Evolutionary conservation across 345 rosid genomes (phyloP).

Genomic region (Acer negundo): DNA sequence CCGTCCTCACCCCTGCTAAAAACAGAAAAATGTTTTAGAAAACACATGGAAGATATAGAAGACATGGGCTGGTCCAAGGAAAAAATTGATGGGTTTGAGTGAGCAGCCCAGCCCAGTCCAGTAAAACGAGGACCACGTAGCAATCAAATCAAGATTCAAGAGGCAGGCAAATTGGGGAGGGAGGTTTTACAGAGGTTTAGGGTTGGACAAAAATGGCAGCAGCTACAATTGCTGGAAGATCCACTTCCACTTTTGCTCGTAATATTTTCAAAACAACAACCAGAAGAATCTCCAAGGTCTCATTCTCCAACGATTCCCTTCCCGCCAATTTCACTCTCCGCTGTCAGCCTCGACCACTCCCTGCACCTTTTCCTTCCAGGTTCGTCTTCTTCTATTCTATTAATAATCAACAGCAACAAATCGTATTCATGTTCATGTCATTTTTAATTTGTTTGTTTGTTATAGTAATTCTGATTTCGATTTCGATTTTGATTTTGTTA

Average conservation of each 20-base stretch:
- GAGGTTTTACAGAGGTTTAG: constrained; percentile 49
- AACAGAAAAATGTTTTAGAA: too few species aligned
- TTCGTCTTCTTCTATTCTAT: background rate
- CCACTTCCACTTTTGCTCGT: constrained; percentile 42
- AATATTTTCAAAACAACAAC: constrained; percentile 34
- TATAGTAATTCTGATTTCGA: constrained; percentile 4
- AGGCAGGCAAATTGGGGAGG: background rate
- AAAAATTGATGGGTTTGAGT: background rate
- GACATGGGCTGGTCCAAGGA: background rate
- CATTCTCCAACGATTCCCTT: constrained; percentile 38
- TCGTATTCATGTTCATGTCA: too few species aligned
- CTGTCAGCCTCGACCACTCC: constrained; percentile 23
- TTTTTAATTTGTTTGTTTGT: background rate
- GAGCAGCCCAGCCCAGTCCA: background rate
- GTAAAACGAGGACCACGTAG: too few species aligned
- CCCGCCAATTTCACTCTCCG: constrained; percentile 34
- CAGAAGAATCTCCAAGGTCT: constrained; percentile 22
- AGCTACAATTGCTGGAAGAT: constrained; percentile 50
- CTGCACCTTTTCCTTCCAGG: constrained; percentile 36
- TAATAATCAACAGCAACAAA: too few species aligned
- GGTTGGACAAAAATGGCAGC: constrained; percentile 44
- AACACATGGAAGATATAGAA: background rate
- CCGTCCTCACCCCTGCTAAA: too few species aligned
- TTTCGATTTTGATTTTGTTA: constrained; percentile 28
- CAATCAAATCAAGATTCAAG: background rate